Conservation (phyloP, 2,329 filamentous ascomycete genomes). For the Ustilaginoidea virens region DNA sequence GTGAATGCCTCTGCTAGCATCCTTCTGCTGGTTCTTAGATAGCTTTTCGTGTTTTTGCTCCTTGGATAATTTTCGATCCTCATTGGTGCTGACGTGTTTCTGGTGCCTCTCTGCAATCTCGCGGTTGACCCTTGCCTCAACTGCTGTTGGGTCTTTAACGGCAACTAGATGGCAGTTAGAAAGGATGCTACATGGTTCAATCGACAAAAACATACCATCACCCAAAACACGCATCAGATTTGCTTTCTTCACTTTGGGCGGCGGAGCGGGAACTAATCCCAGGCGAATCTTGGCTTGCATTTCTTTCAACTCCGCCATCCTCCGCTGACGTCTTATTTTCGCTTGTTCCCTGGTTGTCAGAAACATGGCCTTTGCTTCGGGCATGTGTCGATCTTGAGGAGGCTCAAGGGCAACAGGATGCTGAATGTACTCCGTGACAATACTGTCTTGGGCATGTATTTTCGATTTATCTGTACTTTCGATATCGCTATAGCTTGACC, state of each 20-base stretch:
- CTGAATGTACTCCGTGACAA: conserved; percentile 82
- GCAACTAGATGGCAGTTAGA: conserved; percentile 20
- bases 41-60: conserved; percentile 80
- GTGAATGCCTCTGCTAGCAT: conserved; percentile 73
- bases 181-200: neutral
- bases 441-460: conserved; percentile 62
- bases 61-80: conserved; percentile 74
- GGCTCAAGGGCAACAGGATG: conserved; percentile 85
- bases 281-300: conserved; percentile 91
- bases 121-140: conserved; percentile 83
- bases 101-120: conserved; percentile 80
- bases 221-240: conserved; percentile 97
- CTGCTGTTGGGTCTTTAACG: conserved; percentile 92
- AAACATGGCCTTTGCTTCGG: conserved; percentile 76
- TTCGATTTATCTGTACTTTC: conserved; percentile 52
- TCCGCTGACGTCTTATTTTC: conserved; percentile 75
- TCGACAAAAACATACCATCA: conserved; percentile 29
- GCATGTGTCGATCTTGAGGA: conserved; percentile 72
- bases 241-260: conserved; percentile 91
- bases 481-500: conserved; percentile 57
- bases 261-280: conserved; percentile 75
- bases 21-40: conserved; percentile 65
- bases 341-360: conserved; percentile 82
- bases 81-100: conserved; percentile 64
- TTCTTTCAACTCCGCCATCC: conserved; percentile 89